Evolutionary conservation across 768 basidiomycete genomes (phyloP), one percentile per base, ranked within the genome.

Genomic region (Kwoniella europaea): DNA sequence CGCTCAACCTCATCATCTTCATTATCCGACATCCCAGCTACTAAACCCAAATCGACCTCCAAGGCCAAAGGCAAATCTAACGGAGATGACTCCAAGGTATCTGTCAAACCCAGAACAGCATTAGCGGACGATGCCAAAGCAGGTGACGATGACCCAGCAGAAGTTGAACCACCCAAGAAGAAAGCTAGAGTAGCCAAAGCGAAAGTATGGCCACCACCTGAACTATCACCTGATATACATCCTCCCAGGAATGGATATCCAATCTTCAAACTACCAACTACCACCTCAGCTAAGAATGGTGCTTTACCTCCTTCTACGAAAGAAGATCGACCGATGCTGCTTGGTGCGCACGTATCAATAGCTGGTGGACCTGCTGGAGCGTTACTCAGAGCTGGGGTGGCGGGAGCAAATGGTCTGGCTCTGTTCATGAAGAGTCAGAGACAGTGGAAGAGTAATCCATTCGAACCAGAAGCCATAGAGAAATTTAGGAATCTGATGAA

Each of bases 371-470:
- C 93, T 0, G 91, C 92, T 79, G 91, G 91, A 66, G 83, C 91
- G 0, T 82, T 92, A 18, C 66, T 87, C 4, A 91, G 93, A 69
- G 92, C 92, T 16, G 88, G 90, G 16, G 84, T 85, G 20, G 88
- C 92, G 53, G 88, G 91, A 0, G 92, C 91, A n/a, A 91, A 90
- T 64, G 88, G 92, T 4, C 91, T 94, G 74, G 92, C 91, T 0
- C 85, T 94, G 10, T 94, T 94, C 76, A 82, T 93, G 52, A 95
- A 94, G 82, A 91, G 90, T 0, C 93, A 94, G 75, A 86, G 91
- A 22, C 91, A 90, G 82, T 95, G 93, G 93, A 85, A 83, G 10
- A 89, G 90, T 4, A 88, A 89, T 3, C 84, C 88, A 2, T 85
- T 92, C 1, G 86, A 86, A 12, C 81, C 86, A 0, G 82, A 86